Conservation (phyloP, 2,329 filamentous ascomycete genomes). For the Ambrosiella xylebori region DNA sequence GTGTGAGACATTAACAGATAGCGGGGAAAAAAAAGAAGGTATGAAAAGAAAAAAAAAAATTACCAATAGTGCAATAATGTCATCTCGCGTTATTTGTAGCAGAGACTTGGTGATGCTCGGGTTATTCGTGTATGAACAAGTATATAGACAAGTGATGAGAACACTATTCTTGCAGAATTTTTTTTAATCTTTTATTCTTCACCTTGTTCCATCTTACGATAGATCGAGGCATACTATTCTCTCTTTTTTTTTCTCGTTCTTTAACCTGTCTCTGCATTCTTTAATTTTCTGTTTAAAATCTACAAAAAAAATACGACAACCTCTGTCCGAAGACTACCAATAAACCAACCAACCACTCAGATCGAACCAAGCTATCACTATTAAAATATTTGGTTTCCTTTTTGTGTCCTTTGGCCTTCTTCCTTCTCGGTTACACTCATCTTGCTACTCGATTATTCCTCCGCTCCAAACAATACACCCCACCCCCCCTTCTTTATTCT, state of each 20-base stretch:
- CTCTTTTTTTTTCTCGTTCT: neutral
- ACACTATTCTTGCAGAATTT: neutral
- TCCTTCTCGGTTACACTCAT: neutral
- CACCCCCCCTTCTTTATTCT: neutral
- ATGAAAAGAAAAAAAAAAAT: no score
- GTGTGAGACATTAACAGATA: no score
- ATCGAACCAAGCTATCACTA: no score
- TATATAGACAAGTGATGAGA: neutral
- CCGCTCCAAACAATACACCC: neutral
- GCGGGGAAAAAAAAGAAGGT: no score
- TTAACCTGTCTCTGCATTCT: neutral
- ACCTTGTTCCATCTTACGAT: neutral
- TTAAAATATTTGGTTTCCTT: neutral
- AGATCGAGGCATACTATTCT: neutral
- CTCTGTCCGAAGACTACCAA: neutral
- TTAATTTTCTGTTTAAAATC: neutral
- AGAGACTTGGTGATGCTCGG: no score
- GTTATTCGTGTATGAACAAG: neutral
- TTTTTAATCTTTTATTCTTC: slow-evolving; percentile 7
- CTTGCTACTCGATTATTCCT: neutral
- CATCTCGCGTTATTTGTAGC: no score
- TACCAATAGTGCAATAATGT: no score
- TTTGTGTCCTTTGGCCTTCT: neutral
- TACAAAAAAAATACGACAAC: neutral
- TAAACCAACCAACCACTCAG: no score